Conservation (phyloP, 305 asterid species). For the Fraxinus greggii region DNA sequence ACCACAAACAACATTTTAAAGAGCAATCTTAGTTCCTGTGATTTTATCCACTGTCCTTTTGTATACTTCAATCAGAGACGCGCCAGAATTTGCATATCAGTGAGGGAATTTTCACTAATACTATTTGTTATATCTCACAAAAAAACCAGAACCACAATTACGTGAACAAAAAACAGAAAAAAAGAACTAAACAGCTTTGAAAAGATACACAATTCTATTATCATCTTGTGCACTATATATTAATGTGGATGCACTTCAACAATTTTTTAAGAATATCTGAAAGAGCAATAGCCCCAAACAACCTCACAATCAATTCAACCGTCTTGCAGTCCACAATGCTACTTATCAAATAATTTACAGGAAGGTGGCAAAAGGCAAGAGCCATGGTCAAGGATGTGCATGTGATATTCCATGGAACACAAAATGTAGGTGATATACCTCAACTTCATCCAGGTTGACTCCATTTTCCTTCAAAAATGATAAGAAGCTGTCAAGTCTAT, state of each 20-base stretch:
- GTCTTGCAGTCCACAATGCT: background rate
- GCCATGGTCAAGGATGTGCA: background rate
- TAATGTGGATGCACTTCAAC: background rate
- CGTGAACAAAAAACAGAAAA: background rate
- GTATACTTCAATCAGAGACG: background rate
- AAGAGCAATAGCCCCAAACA: background rate
- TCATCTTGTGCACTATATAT: background rate
- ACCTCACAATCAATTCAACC: background rate
- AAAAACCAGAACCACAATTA: background rate
- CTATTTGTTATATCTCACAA: background rate
- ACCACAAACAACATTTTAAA: background rate
- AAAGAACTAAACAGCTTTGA: background rate
- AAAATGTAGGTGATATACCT: slow-evolving; percentile 39
- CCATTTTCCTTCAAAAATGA: slow-evolving; percentile 68
- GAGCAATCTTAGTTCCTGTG: background rate
- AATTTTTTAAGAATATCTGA: background rate
- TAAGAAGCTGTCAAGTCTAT: slow-evolving; percentile 54
- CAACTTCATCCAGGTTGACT: slow-evolving; percentile 56
- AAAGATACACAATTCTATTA: background rate
- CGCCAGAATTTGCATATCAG: background rate
- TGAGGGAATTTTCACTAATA: background rate
- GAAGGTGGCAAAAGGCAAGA: background rate
- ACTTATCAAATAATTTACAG: background rate
- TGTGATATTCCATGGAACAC: background rate
- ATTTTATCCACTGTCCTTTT: background rate